Evolutionary conservation across 2,329 filamentous ascomycete genomes (phyloP).

Genomic region (Aspergillus felis): DNA sequence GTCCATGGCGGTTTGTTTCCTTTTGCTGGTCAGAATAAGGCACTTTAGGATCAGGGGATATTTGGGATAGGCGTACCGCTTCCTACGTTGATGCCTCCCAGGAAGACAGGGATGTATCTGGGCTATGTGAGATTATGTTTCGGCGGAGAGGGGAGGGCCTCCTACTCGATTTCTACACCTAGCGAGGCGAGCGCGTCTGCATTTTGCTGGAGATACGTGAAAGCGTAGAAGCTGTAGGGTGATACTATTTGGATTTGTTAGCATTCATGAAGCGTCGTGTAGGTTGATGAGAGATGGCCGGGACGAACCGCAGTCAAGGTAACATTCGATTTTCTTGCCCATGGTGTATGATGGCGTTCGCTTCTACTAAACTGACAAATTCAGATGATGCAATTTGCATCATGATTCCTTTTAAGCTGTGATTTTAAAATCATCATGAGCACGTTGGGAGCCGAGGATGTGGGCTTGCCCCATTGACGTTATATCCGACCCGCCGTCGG

Average conservation of each 20-base stretch:
- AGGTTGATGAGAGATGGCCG: background rate
- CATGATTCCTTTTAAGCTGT: background rate
- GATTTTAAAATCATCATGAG: background rate
- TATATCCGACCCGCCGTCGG: background rate
- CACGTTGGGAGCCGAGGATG: conserved; percentile 4
- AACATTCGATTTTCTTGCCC: conserved; percentile 61
- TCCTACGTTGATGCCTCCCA: conserved; percentile 62
- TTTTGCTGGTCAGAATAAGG: conserved; percentile 19
- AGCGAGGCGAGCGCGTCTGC: conserved; percentile 53
- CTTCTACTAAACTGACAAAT: background rate
- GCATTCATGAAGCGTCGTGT: background rate
- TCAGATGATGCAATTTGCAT: background rate
- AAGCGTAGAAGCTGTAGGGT: conserved; percentile 50
- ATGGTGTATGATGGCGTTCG: conserved; percentile 34
- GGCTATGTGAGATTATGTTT: background rate
- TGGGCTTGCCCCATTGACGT: background rate
- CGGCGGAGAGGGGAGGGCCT: background rate
- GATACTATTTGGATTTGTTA: conserved; percentile 51
- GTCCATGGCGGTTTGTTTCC: conserved; percentile 74
- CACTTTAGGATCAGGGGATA: background rate
- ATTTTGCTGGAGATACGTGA: conserved; percentile 58
- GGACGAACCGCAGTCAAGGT: conserved; percentile 62
- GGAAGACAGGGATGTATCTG: conserved; percentile 68
- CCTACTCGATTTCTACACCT: conserved; percentile 64
- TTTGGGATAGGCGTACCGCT: conserved; percentile 44